Percentiles rank a stretch among this genome's conserved stretches.
These are phyloP conservation scores for Lepidium aucheri DNA, from an alignment of 345 rosid species.

Conservation along the genomic window DNA sequence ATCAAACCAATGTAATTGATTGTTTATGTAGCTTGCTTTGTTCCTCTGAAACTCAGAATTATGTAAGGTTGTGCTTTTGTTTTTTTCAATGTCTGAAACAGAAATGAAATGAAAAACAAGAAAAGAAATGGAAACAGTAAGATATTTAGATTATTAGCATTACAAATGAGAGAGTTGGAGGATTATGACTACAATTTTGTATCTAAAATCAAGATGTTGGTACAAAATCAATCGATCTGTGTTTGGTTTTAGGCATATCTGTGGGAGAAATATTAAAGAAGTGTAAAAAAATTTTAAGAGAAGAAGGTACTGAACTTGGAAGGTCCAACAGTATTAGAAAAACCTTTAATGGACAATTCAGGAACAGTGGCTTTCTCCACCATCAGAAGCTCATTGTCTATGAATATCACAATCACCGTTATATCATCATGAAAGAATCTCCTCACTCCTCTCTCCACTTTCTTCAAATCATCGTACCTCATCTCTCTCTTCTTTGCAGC, in stretches of 20 bases:
- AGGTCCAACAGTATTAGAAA: slow-evolving; percentile 51
- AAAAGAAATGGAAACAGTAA: background rate
- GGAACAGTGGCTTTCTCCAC: slow-evolving; percentile 38
- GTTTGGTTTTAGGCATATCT: background rate
- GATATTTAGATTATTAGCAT: slow-evolving; percentile 1
- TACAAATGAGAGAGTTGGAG: slow-evolving; percentile 1
- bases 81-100: background rate
- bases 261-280: slow-evolving; percentile 3
- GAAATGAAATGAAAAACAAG: background rate
- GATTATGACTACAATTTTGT: slow-evolving; percentile 10
- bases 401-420: slow-evolving; percentile 72
- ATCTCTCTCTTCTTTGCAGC: slow-evolving; percentile 70
- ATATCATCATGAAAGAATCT: slow-evolving; percentile 81
- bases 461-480: slow-evolving; percentile 63
- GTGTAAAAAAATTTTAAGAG: slow-evolving; percentile 6
- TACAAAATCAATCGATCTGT: slow-evolving; percentile 18
- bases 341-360: slow-evolving; percentile 63
- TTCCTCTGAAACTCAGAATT: background rate
- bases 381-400: slow-evolving; percentile 49
- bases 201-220: slow-evolving; percentile 11
- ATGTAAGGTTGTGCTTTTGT: background rate
- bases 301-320: slow-evolving; percentile 49
- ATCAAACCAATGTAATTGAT: background rate
- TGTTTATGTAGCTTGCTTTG: background rate
- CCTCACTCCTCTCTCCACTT: slow-evolving; percentile 51